Base-by-base conservation (phyloP, 2,329 filamentous ascomycete species). In the Magnaporthiopsis rhizophila region DNA sequence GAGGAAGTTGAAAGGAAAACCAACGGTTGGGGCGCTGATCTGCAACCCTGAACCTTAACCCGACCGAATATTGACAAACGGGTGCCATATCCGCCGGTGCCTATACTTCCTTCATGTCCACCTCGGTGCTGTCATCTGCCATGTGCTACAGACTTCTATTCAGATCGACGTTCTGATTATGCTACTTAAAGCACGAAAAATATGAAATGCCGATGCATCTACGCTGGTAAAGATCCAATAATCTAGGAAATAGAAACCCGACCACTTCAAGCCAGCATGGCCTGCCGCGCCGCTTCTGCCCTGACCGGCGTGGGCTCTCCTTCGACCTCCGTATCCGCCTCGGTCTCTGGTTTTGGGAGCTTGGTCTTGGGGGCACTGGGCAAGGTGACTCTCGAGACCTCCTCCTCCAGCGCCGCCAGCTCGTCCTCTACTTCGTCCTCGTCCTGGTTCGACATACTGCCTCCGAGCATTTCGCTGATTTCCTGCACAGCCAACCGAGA, bases 351-450 rank as follows among this genome's bases (percentile, higher is more conserved):
- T 12, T 59, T 60, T 60, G 61, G 59, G 5, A 65, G 67, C 65
- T 68, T 63, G 12, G 65, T 69, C 38, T 64, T 53, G 3, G 88
- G 86, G 1, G 85, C 86, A 74, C 88, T 83, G 79, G 87, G 89
- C 71, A 87, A 74, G 32, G 56, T 58, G 13, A 71, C 70, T 38
- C 65, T 65, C 6, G 74, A 74, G 32, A 79, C 64, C 69, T 93
- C 87, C 57, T 80, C 81, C 75, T 93, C 90, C 68, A 99, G 81
- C 1, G 88, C 89, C 64, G 90, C 91, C 63, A 99, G 81, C 78
- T 99, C 95, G 72, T 97, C 93, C 74, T 99, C 95, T 45, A 99
- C 95, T 72, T 97, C 95, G 72, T 98, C 94, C 76, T 99, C 95
- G 76, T 99, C 95, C 71, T 96, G 90, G 72, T 92, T 95, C 18